Base-by-base conservation (phyloP, 2,329 filamentous ascomycete genomes). In the Hymenotorrendiella dingleyae region DNA sequence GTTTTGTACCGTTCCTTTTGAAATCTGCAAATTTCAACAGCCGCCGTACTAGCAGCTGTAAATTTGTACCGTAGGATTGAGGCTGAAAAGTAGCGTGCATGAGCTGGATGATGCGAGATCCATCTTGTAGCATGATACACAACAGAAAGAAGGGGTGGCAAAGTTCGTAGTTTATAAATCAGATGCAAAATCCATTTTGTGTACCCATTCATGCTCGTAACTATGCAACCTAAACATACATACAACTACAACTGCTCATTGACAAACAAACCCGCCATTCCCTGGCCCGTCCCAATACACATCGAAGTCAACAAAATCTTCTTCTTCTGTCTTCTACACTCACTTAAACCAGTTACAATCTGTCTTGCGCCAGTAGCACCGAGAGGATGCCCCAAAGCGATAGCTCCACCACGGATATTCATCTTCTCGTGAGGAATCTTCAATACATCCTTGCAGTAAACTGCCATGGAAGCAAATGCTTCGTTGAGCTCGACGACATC, bases 381-480 rank as follows among this genome's bases (percentile, higher is more conserved):
- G n/a, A 91, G 72, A 4, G 86, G 86, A 64, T 93, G 86, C 40
- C 86, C 86, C 0, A 93, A 73, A 3, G 86, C 86, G 60, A 93
- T 91, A 52, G 86, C 86, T 50, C 86, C 86, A 54, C 86, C 86
- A 47, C 84, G 74, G 20, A 82, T 76, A 69, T 93, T 93, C 74
- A 93, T 77, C 78, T 89, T 91, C 57, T 74, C 65, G 65, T 75
- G 77, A 61, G 86, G 81, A 38, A 91, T 69, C 52, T 78, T 78
- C 38, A 93, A 73, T 53, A 71, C 78, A 58, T 88, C 74, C 42
- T 85, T 69, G 68, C 89, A 95, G 76, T 96, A 97, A 22, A 96
- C 90, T 1, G 88, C 90, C 93, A 97, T 97, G 40, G 86, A 93
- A 17, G 90, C 91, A 60, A 98, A 98, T 1, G 93, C 93, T 75